Conservation (phyloP, 2,329 filamentous ascomycete genomes). For the Epichloe typhina region DNA sequence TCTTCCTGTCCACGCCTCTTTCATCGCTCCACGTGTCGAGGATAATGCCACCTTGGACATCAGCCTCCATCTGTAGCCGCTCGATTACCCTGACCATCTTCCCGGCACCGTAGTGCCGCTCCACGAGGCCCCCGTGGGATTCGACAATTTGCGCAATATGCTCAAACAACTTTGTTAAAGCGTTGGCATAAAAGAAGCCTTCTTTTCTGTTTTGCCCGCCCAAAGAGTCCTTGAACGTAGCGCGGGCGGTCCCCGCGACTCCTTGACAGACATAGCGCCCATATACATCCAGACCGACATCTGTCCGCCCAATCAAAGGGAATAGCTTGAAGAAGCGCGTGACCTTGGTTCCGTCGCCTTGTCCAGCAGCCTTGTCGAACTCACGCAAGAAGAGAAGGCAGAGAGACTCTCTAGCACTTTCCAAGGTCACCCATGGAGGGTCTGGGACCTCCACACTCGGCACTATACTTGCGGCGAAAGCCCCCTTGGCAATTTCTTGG, state of each 20-base stretch:
- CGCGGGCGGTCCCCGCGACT: conserved; percentile 70
- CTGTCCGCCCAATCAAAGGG: conserved; percentile 77
- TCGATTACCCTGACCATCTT: conserved; percentile 95
- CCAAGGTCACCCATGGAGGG: conserved; percentile 72
- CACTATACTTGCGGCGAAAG: conserved; percentile 84
- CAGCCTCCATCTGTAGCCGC: conserved; percentile 82
- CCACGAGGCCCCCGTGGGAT: conserved; percentile 77
- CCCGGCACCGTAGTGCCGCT: conserved; percentile 82
- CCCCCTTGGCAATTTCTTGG: conserved; percentile 63
- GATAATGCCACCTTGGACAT: conserved; percentile 91
- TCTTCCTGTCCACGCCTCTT: conserved; percentile 64
- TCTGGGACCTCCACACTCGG: conserved; percentile 94
- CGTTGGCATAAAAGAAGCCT: conserved; percentile 81
- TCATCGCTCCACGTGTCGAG: conserved; percentile 94
- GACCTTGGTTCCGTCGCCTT: conserved; percentile 78
- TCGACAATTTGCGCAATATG: conserved; percentile 97
- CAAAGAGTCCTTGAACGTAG: conserved; percentile 59
- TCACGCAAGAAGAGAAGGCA: conserved; percentile 85
- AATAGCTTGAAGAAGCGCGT: conserved; percentile 98
- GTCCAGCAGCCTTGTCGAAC: conserved; percentile 81
- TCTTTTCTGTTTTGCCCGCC: conserved; percentile 43
- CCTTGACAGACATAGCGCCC: conserved; percentile 93
- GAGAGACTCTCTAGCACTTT: conserved; percentile 76
- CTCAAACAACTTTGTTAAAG: conserved; percentile 84
- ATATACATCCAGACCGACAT: conserved; percentile 87